A percentile compares a stretch with the other conserved stretches of the same genome.
Conservation (phyloP, 257 asterid species). For the Phtheirospermum japonicum region DNA sequence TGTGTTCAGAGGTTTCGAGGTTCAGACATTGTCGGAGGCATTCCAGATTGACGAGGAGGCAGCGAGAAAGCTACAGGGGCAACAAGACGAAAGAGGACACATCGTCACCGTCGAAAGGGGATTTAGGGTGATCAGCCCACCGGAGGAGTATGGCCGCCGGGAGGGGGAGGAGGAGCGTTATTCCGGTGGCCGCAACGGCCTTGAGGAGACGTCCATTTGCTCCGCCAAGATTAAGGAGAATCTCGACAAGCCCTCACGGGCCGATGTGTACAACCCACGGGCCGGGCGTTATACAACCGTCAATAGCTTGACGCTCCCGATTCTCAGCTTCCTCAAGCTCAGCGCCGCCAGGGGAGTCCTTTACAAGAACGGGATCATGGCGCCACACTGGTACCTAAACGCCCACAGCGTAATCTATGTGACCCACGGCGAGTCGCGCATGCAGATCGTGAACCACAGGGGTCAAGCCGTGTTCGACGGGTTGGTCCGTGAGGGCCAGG, state of each 20-base stretch:
- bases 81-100: slow-evolving; percentile 37
- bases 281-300: slow-evolving; percentile 52
- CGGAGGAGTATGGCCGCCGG: slow-evolving; percentile 25
- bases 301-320: slow-evolving; percentile 43
- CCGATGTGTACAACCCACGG: slow-evolving; percentile 49
- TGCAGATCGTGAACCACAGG: slow-evolving; percentile 62
- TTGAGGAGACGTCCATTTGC: slow-evolving; percentile 64
- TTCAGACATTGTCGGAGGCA: slow-evolving; percentile 23
- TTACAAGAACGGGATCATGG: slow-evolving; percentile 43
- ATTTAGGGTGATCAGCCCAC: slow-evolving; percentile 42
- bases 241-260: slow-evolving; percentile 39
- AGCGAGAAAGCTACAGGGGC: slow-evolving; percentile 34
- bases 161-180: slow-evolving; percentile 9
- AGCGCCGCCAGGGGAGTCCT: slow-evolving; percentile 55
- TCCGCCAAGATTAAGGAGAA: slow-evolving; percentile 34
- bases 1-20: slow-evolving; percentile 33
- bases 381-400: slow-evolving; percentile 65
- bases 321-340: slow-evolving; percentile 43
- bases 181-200: slow-evolving; percentile 36
- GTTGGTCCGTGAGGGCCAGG: slow-evolving; percentile 50
- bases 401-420: slow-evolving; percentile 54
- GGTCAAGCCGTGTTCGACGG: slow-evolving; percentile 61
- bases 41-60: slow-evolving; percentile 33
- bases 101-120: slow-evolving; percentile 29
- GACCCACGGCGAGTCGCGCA: slow-evolving; percentile 48